Percentiles rank a stretch among this genome's conserved stretches.
Evolutionary conservation across 208 protist species (phyloP).

Genomic region (Crithidia expoeki): DNA sequence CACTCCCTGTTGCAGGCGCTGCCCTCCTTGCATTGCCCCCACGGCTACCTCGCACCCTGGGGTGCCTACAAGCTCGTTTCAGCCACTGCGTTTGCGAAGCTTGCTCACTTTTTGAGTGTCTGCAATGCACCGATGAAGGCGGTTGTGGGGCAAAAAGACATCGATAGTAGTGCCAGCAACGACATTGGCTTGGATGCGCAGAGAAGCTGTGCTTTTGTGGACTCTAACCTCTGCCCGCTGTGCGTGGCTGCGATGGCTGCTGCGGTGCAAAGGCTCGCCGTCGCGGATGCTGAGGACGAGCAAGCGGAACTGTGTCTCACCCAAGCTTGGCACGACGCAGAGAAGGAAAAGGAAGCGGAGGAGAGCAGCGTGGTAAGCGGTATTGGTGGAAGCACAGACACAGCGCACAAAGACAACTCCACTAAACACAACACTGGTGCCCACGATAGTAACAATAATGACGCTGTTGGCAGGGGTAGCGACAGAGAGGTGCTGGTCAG

Average conservation of each 20-base stretch:
- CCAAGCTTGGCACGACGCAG: constrained; percentile 29
- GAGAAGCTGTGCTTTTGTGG: constrained; percentile 31
- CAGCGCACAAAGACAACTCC: background rate
- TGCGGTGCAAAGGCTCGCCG: constrained; percentile 36
- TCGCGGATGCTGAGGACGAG: constrained; percentile 40
- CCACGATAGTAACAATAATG: background rate
- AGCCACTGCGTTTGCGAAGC: constrained; percentile 16
- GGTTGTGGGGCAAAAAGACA: background rate
- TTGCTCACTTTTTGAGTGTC: constrained; percentile 25
- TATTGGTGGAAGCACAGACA: background rate
- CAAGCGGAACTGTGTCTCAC: constrained; percentile 31
- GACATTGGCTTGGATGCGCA: background rate
- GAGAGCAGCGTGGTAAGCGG: background rate
- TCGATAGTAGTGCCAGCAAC: background rate
- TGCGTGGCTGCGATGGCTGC: constrained; percentile 54
- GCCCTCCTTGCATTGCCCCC: constrained; percentile 40
- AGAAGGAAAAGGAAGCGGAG: constrained; percentile 15
- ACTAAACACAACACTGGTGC: background rate
- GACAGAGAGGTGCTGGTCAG: constrained; percentile 54
- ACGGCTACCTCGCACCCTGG: constrained; percentile 55
- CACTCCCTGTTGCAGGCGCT: constrained; percentile 26
- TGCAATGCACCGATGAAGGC: constrained; percentile 18
- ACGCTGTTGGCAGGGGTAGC: background rate
- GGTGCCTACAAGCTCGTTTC: constrained; percentile 59
- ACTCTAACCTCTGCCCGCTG: constrained; percentile 39